A percentile compares a stretch with the other conserved stretches of the same genome.
phyloP scores from a whole-genome alignment of 2,329 filamentous ascomycete species.

The Verticillium tricorpus region DNA sequence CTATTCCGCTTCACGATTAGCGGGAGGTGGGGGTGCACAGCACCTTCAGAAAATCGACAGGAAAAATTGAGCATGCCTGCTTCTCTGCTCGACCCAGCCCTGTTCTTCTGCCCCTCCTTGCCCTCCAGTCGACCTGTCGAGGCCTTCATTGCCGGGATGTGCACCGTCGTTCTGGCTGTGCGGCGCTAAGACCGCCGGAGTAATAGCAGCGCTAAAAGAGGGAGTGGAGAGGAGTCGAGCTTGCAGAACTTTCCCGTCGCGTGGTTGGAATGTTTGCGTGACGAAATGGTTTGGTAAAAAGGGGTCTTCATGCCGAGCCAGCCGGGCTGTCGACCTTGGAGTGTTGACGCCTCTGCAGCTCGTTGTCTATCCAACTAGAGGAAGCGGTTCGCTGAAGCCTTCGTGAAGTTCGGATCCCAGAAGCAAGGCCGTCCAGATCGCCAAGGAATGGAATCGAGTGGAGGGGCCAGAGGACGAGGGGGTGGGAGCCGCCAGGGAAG shows the following conservation, averaged over 20 bases:
- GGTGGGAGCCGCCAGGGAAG: background rate
- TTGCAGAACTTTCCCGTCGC: background rate
- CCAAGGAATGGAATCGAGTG: background rate
- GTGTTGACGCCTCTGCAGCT: background rate
- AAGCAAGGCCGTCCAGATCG: background rate
- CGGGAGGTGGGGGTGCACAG: background rate
- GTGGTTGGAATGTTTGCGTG: background rate
- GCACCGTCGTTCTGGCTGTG: background rate
- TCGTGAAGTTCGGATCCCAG: background rate
- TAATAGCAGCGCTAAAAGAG: background rate
- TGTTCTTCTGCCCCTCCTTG: background rate
- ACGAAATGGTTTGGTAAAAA: background rate
- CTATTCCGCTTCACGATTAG: constrained; percentile 13
- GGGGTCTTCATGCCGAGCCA: background rate
- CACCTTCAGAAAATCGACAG: background rate
- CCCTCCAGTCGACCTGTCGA: background rate
- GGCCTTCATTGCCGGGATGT: background rate
- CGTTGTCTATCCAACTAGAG: background rate
- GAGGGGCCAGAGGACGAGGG: background rate
- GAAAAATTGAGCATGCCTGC: background rate
- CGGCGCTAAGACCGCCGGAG: background rate
- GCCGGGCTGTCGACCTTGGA: background rate
- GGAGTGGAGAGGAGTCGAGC: background rate
- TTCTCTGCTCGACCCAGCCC: background rate
- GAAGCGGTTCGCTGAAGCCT: background rate